Evolutionary conservation across 2,329 filamentous ascomycete genomes (phyloP).

Genomic region (Cladosporium sp.): DNA sequence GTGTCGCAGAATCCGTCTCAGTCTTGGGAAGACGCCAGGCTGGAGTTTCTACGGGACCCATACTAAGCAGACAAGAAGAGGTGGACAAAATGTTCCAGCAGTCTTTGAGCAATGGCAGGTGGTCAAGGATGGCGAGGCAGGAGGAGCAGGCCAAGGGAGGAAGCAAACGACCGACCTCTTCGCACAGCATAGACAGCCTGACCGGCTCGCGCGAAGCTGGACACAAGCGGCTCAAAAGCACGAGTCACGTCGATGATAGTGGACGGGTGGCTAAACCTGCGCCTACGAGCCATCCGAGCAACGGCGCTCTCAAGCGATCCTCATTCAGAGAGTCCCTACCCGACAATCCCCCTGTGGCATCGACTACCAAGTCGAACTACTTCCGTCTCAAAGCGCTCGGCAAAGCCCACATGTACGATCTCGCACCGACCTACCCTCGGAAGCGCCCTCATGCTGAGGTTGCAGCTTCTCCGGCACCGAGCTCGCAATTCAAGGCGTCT

Average conservation of each 20-base stretch:
- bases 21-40: not conserved
- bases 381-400: slow-evolving; percentile 49
- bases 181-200: slow-evolving; percentile 17
- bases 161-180: slow-evolving; percentile 25
- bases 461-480: not conserved
- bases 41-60: not conserved
- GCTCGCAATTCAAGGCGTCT: not conserved
- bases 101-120: slow-evolving; percentile 7
- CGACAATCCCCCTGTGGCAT: slow-evolving; percentile 27
- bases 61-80: slow-evolving; percentile 12
- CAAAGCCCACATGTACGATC: slow-evolving; percentile 32
- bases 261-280: slow-evolving; percentile 21
- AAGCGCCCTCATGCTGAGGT: slow-evolving; percentile 6
- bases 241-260: slow-evolving; percentile 22
- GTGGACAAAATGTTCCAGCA: slow-evolving; percentile 23
- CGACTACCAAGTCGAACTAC: slow-evolving; percentile 47
- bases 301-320: slow-evolving; percentile 24
- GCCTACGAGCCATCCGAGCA: slow-evolving; percentile 8
- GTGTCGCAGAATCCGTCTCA: slow-evolving; percentile 10
- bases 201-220: slow-evolving; percentile 1
- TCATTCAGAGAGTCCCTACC: slow-evolving; percentile 26
- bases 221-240: slow-evolving; percentile 29
- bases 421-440: slow-evolving; percentile 2
- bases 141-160: slow-evolving; percentile 18
- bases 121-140: slow-evolving; percentile 8